These are phyloP conservation scores for Phalaenopsis aphrodite DNA, from an alignment of 106 monocot species.

Conservation along the genomic window DNA sequence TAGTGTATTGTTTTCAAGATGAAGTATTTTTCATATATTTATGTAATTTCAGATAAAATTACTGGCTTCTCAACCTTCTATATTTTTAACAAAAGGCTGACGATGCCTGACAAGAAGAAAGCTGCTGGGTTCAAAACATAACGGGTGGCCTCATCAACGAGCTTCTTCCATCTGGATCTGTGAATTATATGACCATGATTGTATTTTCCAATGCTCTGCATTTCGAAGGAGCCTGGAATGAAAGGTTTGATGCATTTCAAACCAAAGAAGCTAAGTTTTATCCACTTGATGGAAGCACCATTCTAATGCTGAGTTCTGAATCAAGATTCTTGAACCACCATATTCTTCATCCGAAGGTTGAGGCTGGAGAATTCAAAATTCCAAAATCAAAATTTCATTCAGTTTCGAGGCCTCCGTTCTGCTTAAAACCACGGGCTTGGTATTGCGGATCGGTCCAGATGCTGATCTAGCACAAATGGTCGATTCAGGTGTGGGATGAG, in stretches of 20 bases:
- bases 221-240: constrained; percentile 34
- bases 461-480: constrained; percentile 37
- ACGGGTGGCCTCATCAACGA: constrained; percentile 60
- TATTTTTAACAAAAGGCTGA: constrained; percentile 23
- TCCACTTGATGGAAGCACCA: constrained; percentile 11
- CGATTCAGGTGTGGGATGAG: constrained; percentile 17
- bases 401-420: constrained; percentile 52
- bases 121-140: constrained; percentile 54
- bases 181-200: constrained; percentile 39
- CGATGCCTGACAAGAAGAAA: constrained; percentile 56
- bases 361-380: constrained; percentile 48
- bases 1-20: no score
- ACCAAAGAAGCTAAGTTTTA: constrained; percentile 17
- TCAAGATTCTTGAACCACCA: constrained; percentile 30
- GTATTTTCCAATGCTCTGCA: constrained; percentile 69
- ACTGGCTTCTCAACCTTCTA: background rate
- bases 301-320: constrained; percentile 39
- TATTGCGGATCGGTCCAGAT: constrained; percentile 25
- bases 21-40: background rate
- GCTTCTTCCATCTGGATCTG: constrained; percentile 54
- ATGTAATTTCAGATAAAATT: background rate
- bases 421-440: constrained; percentile 41
- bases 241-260: constrained; percentile 10
- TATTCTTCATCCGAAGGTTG: constrained; percentile 25
- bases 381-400: constrained; percentile 67